These are phyloP conservation scores for Diversispora eburnea DNA, from an alignment of 192 early-diverging fungal species.

Conservation along the genomic window DNA sequence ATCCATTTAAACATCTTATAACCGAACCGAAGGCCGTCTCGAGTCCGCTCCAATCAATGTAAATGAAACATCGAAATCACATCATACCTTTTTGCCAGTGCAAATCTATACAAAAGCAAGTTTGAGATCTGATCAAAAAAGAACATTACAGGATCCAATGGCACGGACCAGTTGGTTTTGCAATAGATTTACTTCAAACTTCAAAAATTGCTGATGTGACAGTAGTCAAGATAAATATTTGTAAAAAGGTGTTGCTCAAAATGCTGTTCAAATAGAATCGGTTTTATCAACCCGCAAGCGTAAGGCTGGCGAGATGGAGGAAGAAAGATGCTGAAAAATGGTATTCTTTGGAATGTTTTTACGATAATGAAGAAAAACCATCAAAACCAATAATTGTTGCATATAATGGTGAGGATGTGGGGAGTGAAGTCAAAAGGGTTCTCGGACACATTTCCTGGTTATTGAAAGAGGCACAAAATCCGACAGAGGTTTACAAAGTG, in stretches of 20 bases:
- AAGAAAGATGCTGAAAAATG: slow-evolving; percentile 22
- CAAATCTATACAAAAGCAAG: background rate
- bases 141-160: slow-evolving; percentile 5
- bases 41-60: background rate
- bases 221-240: background rate
- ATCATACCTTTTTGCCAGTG: slow-evolving; percentile 1
- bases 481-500: background rate
- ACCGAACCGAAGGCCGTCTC: background rate
- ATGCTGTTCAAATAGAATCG: slow-evolving; percentile 33
- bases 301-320: background rate
- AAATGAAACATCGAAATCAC: slow-evolving; percentile 13
- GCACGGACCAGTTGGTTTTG: background rate
- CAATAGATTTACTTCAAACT: background rate
- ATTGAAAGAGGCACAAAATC: background rate
- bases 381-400: background rate
- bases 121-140: slow-evolving; percentile 1
- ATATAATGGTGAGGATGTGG: background rate
- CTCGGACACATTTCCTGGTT: background rate
- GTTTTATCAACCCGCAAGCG: slow-evolving; percentile 22
- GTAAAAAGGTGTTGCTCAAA: background rate
- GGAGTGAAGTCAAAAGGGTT: background rate
- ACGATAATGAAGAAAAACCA: slow-evolving; percentile 9
- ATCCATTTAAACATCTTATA: background rate
- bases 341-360: slow-evolving; percentile 8
- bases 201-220: slow-evolving; percentile 1